Percentiles rank a stretch among this genome's conserved stretches.
These are phyloP conservation scores for Daldinia eschscholtzii DNA, from an alignment of 2,329 filamentous ascomycete genomes.

Conservation along the genomic window DNA sequence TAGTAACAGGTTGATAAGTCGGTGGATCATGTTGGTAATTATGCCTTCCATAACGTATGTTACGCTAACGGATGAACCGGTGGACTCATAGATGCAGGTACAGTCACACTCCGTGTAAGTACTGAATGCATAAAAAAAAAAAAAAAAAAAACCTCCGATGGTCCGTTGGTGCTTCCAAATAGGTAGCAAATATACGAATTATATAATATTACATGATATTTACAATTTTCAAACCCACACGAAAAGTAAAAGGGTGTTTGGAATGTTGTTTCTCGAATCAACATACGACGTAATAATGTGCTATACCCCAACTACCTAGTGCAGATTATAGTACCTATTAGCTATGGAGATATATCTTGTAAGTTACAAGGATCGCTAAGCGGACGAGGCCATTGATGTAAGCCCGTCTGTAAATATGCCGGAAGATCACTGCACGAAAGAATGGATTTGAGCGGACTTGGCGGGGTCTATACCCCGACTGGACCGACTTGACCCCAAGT, in stretches of 20 bases:
- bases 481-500: slow-evolving; percentile 3
- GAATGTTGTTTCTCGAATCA: too few relatives aligned
- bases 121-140: slow-evolving; percentile 17
- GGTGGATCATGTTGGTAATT: neutral
- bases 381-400: slow-evolving; percentile 36
- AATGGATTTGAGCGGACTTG: slow-evolving; percentile 24
- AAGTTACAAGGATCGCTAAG: slow-evolving; percentile 24
- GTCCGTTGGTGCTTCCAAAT: neutral
- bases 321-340: neutral
- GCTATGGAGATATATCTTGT: neutral
- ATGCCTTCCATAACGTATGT: slow-evolving; percentile 34
- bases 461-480: slow-evolving; percentile 24
- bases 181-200: neutral
- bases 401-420: slow-evolving; percentile 38
- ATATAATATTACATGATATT: neutral
- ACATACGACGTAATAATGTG: neutral
- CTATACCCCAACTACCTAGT: neutral
- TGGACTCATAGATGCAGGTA: slow-evolving; percentile 37
- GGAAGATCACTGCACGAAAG: slow-evolving; percentile 39
- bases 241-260: neutral
- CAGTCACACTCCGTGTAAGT: slow-evolving; percentile 32
- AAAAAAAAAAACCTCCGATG: slow-evolving; percentile 29
- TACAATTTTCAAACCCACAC: neutral
- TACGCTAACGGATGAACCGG: slow-evolving; percentile 42
- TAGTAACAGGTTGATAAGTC: neutral